Evolutionary conservation across 1,139 yeast genomes (phyloP), one percentile per base, ranked within the genome.

Genomic region (Geotrichum aggregatum): DNA sequence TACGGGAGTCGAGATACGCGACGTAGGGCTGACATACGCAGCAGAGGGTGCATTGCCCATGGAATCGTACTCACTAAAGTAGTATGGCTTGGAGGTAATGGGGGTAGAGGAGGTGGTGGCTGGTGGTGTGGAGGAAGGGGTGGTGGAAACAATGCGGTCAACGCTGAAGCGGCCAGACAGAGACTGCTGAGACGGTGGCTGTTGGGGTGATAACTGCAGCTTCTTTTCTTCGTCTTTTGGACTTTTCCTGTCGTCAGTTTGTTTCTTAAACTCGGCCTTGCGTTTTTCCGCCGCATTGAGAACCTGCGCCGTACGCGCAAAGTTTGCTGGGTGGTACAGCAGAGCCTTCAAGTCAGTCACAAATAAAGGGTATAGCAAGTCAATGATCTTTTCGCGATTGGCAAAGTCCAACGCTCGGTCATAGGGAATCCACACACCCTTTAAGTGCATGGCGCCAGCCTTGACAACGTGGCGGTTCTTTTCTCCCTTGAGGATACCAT

Each of bases 391-490:
- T 69, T 91, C 97, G 61, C 87, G 76, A 70, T 87, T 89, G 33
- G 97, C 96, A 82, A 91, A 85, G 26, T 87, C 86, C 50, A 87
- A 74, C 1, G 97, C 98, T 51, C 97, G 76, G 61, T 89, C 97
- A 68, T 88, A 89, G 0, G 98, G 97, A 59, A 91, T 89, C 98
- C 98, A 91, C 42, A 89, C 98, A 51, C 98, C 98, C 71, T 91
- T 91, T 63, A 91, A 76, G 68, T 91, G 96, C 97, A 91, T 91
- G 19, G 96, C 86, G 11, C 98, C 98, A 60, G 91, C 87, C 71
- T 91, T 91, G 54, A 91, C 96, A 48, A 92, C 98, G 67, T 88
- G 94, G 48, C 98, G 76, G 39, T 82, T 80, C 66, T 88, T 87
- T 68, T 91, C 97, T 55, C 87, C 80, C 70, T 89, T 89, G 58